Evolutionary conservation across 2,329 filamentous ascomycete genomes (phyloP), one percentile per base, ranked within the genome.

Genomic region (Blastomyces gilchristii): DNA sequence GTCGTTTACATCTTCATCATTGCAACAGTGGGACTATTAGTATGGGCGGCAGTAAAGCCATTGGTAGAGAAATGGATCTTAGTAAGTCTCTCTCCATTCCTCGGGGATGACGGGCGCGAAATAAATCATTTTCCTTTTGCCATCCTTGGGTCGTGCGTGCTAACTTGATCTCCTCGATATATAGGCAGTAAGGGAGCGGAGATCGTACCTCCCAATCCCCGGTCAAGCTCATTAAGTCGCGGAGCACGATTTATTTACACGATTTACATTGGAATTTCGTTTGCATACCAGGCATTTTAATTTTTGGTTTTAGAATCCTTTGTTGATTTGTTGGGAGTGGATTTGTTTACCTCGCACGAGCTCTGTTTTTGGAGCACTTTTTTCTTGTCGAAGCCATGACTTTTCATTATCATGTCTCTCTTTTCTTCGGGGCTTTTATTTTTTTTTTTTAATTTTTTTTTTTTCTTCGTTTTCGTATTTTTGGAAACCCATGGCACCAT

Each of bases 1-100:
- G 83, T 88, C 2, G 85, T 88, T 1, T 82, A 84, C 64, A 81
- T 87, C 34, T 88, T 88, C 70, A 86, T 88, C 52, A 76, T 85
- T 64, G 83, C 84, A 39, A 88, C 85, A 1, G 79, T 82, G 9
- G 82, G 83, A 4, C 70, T 88, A 66, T 73, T 88, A 66, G 76
- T 77, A 1, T 88, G 85, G 80, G 85, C 86, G 2, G 78, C 79
- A 6, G 71, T 85, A 18, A 81, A 82, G 71, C 85, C 85, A 1
- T 86, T 81, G 79, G 77, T 85, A 37, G 78, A 82, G 67, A 79
- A 78, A 66, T 85, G 81, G 78, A 71, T 80, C 66, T 79, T 82
- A 73, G 81, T 82, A 75, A 67, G 77, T 67, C 31, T 58, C 43
- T 3, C 28, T 41, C 11, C 37, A 47, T 62, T 47, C n/a, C 34